Base-by-base conservation (phyloP, 257 asterid genomes). In the Mitragyna speciosa region DNA sequence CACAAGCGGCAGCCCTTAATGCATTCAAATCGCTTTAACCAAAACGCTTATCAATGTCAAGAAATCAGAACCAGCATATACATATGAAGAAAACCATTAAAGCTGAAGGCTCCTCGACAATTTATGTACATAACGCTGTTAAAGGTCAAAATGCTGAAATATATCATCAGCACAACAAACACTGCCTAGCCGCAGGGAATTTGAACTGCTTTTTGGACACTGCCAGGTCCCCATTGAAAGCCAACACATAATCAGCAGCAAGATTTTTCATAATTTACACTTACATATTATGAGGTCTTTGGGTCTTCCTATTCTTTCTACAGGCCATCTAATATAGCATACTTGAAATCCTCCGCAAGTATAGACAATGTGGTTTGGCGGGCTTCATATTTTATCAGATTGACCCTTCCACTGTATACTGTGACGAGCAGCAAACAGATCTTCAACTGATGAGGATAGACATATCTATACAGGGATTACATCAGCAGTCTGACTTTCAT, bases 401-500 rank as follows among this genome's bases (percentile, higher is more conserved):
- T 56, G 47, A 78, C 63, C 68, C 76, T 70, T 70, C 71, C 71
- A 71, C 77, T 56, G 64, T 58, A 59, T 39, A 78, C 63, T 70
- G 79, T 69, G 49, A 66, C 24, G 33, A 67, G 75, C 69, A 68
- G 33, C 63, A 56, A 78, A 76, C 33, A 28, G 47, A 64, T 47
- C 72, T 76, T 76, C 47, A 43, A 76, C 31, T 30, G n/a, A 26
- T 17, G 52, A 26, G 63, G 41, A 66, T 24, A 68, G 75, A 30
- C 17, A 36, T 69, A 80, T 70, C 87, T 89, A 90, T 43, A 90
- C 95, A 75, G 91, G 90, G 75, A 90, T 85, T 10, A 82, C 91
- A 51, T 88, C 92, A 12, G 72, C 82, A 58, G 78, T 79, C 72
- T 81, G 85, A 66, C 73, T 79, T 47, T 87, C 90, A 24, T 77